Percentiles rank a stretch among this genome's conserved stretches.
Conservation (phyloP, 2,329 filamentous ascomycete species). For the Xylaria sp. region DNA sequence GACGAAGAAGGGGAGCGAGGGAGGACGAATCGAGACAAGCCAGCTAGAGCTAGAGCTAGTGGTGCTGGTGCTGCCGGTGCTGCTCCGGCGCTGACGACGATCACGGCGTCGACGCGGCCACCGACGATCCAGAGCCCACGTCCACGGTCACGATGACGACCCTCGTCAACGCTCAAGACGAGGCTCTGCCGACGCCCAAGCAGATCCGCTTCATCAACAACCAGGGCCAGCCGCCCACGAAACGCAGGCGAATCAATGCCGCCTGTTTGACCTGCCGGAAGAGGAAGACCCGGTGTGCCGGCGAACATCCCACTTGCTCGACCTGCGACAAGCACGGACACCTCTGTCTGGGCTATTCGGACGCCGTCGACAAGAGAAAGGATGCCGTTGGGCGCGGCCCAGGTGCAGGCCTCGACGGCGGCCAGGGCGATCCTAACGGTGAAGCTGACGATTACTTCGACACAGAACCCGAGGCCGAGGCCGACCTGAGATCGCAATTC, state of each 20-base stretch:
- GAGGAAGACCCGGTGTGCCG: constrained; percentile 79
- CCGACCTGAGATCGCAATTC: constrained; percentile 44
- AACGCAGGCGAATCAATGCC: constrained; percentile 81
- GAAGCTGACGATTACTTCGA: constrained; percentile 54
- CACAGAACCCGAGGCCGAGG: constrained; percentile 48
- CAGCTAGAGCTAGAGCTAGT: neutral
- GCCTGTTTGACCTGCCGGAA: constrained; percentile 82
- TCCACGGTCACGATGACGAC: constrained; percentile 62
- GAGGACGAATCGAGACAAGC: neutral
- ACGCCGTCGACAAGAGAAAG: constrained; percentile 61
- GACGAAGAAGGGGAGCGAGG: neutral
- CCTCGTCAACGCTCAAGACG: constrained; percentile 53
- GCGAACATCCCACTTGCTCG: constrained; percentile 76
- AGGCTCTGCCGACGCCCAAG: constrained; percentile 60
- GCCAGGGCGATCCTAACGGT: constrained; percentile 51
- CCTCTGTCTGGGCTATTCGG: constrained; percentile 74
- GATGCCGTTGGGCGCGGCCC: constrained; percentile 39
- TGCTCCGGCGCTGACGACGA: neutral
- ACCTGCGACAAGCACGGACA: constrained; percentile 79
- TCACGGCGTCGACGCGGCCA: constrained; percentile 24
- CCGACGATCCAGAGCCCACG: constrained; percentile 38
- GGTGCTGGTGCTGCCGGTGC: neutral
- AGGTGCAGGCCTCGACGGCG: constrained; percentile 35
- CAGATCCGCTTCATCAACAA: constrained; percentile 84
- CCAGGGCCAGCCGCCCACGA: constrained; percentile 82